These are phyloP conservation scores for Eruca vesicaria DNA, from an alignment of 441 rosid genomes.

Conservation along the genomic window DNA sequence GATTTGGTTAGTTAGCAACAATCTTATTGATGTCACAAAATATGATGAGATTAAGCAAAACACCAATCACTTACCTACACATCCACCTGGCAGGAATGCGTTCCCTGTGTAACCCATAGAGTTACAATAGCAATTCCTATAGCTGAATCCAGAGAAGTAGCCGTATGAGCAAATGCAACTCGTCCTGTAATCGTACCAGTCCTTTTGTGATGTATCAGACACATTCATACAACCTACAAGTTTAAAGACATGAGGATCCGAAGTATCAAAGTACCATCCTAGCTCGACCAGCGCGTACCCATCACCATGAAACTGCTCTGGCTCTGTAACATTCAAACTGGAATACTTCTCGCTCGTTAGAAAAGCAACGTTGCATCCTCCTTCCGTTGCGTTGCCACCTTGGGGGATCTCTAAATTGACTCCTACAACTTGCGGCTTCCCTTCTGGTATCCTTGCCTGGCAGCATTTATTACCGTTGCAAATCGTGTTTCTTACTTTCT, in stretches of 20 bases:
- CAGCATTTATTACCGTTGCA: slow-evolving; percentile 29
- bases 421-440: slow-evolving; percentile 22
- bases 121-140: slow-evolving; percentile 31
- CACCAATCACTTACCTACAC: slow-evolving; percentile 36
- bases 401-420: background rate
- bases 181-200: background rate
- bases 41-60: background rate
- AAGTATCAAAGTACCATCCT: slow-evolving; percentile 33
- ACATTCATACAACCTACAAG: slow-evolving; percentile 13
- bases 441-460: slow-evolving; percentile 29
- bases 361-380: slow-evolving; percentile 32
- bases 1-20: background rate
- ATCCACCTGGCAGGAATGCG: slow-evolving; percentile 42
- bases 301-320: slow-evolving; percentile 13
- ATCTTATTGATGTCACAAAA: background rate
- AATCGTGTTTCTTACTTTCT: background rate
- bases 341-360: slow-evolving; percentile 25
- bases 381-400: background rate
- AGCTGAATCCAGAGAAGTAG: slow-evolving; percentile 30
- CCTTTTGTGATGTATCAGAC: slow-evolving; percentile 4
- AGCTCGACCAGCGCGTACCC: slow-evolving; percentile 17
- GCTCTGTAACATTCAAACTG: slow-evolving; percentile 15
- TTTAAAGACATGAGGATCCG: background rate
- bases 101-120: slow-evolving; percentile 40
- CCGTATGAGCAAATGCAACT: slow-evolving; percentile 15